A percentile compares a stretch with the other conserved stretches of the same genome.
These are phyloP conservation scores for Euphrasia arctica DNA, from an alignment of 305 asterid genomes.

Conservation along the genomic window DNA sequence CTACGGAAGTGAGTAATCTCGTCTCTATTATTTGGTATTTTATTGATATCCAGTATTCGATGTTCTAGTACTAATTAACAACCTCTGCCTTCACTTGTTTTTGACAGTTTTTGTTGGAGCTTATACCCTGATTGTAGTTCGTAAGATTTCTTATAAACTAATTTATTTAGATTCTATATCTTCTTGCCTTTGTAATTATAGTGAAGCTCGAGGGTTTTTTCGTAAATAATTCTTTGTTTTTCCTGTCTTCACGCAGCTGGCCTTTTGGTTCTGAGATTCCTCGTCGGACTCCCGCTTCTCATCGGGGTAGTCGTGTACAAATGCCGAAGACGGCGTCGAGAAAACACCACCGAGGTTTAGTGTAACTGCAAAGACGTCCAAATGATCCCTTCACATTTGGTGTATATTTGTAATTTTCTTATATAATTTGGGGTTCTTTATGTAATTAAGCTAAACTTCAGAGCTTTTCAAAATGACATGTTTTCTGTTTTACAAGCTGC, in stretches of 20 bases:
- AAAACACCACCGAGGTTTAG: slow-evolving; percentile 17
- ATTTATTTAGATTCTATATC: not conserved
- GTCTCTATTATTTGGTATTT: not conserved
- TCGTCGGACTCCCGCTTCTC: slow-evolving; percentile 37
- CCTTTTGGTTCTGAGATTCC: slow-evolving; percentile 31
- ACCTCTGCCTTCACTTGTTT: slow-evolving; percentile 11
- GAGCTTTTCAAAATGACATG: too few species aligned
- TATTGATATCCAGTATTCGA: not conserved
- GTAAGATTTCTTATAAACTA: slow-evolving; percentile 31
- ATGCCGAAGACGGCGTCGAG: slow-evolving; percentile 37
- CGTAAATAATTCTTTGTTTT: not conserved
- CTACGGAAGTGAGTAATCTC: slow-evolving; percentile 35
- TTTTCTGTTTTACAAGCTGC: too few species aligned
- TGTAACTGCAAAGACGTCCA: too few species aligned
- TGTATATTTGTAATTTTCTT: too few species aligned
- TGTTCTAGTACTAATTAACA: slow-evolving; percentile 12
- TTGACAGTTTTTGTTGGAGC: slow-evolving; percentile 30
- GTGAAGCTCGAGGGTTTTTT: not conserved
- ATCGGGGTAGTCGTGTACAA: slow-evolving; percentile 27
- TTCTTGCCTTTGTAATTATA: not conserved
- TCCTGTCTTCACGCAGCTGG: slow-evolving; percentile 29
- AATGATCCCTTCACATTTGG: too few species aligned
- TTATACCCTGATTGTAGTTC: slow-evolving; percentile 29
- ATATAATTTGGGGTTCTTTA: too few species aligned
- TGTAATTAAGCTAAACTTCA: too few species aligned